Evolutionary conservation across 306 rosid species (phyloP).

Genomic region (Medicago arabica): DNA sequence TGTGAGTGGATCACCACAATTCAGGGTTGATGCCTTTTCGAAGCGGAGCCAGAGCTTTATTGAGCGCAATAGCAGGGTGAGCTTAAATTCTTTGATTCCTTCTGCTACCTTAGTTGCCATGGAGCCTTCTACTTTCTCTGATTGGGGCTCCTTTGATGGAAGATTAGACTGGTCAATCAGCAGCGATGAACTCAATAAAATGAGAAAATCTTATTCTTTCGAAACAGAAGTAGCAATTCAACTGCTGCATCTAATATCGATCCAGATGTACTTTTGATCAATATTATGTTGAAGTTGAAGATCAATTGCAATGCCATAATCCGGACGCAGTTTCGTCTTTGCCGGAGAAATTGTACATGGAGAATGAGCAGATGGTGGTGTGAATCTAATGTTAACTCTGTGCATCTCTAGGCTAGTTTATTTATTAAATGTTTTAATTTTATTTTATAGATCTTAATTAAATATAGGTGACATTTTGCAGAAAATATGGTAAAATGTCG

Average conservation of each 20-base stretch:
- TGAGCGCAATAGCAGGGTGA: constrained; percentile 51
- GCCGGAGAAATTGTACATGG: constrained; percentile 71
- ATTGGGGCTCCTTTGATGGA: constrained; percentile 79
- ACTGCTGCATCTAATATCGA: constrained; percentile 34
- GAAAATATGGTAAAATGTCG: constrained; percentile 20
- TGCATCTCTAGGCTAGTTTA: constrained; percentile 24
- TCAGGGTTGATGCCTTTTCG: constrained; percentile 59
- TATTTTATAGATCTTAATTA: constrained; percentile 53
- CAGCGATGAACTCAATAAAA: constrained; percentile 67
- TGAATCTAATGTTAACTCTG: constrained; percentile 32
- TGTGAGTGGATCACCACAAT: constrained; percentile 53
- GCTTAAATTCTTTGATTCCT: constrained; percentile 49
- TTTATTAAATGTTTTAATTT: constrained; percentile 38
- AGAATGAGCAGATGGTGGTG: constrained; percentile 75
- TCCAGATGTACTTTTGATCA: constrained; percentile 51
- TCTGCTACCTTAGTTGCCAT: constrained; percentile 31
- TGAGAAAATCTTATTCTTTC: constrained; percentile 77
- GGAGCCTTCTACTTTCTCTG: constrained; percentile 31
- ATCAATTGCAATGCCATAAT: constrained; percentile 49
- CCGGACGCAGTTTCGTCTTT: constrained; percentile 53
- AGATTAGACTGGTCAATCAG: constrained; percentile 73
- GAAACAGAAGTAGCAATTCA: constrained; percentile 44
- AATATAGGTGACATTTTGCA: constrained; percentile 40
- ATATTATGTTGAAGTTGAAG: constrained; percentile 47
- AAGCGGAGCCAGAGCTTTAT: constrained; percentile 75